Evolutionary conservation across 2,329 filamentous ascomycete genomes (phyloP).

Genomic region (Huntiella savannae): DNA sequence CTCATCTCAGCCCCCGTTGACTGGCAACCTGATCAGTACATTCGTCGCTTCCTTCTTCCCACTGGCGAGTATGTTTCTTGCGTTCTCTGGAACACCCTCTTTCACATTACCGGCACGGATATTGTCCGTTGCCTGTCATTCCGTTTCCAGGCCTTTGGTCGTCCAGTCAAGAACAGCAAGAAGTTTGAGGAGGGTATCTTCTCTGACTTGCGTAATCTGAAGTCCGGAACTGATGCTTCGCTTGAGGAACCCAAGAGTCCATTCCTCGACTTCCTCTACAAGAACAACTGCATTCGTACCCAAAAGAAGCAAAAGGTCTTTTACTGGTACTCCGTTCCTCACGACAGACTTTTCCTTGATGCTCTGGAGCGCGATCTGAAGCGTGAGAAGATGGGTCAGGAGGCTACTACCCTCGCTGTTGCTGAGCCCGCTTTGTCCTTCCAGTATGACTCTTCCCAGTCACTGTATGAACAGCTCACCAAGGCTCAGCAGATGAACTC

Average conservation of each 20-base stretch:
- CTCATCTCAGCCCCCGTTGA: conserved; percentile 96
- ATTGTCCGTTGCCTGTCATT: conserved; percentile 97
- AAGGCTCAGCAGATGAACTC: conserved; percentile 98
- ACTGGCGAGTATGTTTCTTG: conserved; percentile 98
- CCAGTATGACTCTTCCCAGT: conserved; percentile 98
- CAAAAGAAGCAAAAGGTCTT: conserved; percentile 99
- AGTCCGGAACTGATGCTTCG: conserved; percentile 93
- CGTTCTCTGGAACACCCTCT: conserved; percentile 97
- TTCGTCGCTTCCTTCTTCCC: conserved; percentile 81
- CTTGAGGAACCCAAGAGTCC: conserved; percentile 97
- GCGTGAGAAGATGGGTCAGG: conserved; percentile 98
- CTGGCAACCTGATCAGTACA: conserved; percentile 93
- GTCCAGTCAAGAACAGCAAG: conserved; percentile 97
- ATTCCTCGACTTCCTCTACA: conserved; percentile 97
- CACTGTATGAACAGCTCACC: conserved; percentile 96
- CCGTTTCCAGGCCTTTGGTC: conserved; percentile 93
- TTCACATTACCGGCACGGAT: conserved; percentile 97
- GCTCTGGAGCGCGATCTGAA: conserved; percentile 93
- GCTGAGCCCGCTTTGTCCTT: conserved; percentile 95
- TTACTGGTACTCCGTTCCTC: conserved; percentile 98
- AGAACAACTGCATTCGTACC: conserved; percentile 99
- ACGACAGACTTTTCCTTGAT: conserved; percentile 93
- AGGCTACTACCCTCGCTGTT: conserved; percentile 89
- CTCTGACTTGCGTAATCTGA: conserved; percentile 92
- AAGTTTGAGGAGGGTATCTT: conserved; percentile 99